These are phyloP conservation scores for Debaryomyces fabryi DNA, from an alignment of 1,139 yeast genomes.

Conservation along the genomic window DNA sequence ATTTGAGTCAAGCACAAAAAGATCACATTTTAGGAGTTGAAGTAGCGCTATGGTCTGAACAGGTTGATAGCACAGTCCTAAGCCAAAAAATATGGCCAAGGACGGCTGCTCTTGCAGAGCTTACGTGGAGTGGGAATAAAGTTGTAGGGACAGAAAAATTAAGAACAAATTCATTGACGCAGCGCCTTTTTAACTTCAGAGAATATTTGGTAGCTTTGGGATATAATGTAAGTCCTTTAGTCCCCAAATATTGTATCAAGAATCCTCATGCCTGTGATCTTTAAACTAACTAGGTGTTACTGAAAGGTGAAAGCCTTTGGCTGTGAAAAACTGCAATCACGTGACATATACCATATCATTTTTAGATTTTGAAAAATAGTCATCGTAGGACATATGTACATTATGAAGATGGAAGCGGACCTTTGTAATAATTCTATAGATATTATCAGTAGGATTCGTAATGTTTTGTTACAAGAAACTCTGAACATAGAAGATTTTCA, in stretches of 20 bases:
- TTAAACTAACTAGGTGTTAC: slow-evolving; percentile 14
- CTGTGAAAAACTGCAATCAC: not conserved
- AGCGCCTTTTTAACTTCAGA: slow-evolving; percentile 45
- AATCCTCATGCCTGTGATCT: slow-evolving; percentile 48
- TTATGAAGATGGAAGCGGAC: not conserved
- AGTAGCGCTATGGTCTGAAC: slow-evolving; percentile 51
- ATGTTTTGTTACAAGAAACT: not conserved
- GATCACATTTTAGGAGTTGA: slow-evolving; percentile 47
- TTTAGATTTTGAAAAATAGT: not conserved
- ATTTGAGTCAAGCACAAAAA: slow-evolving; percentile 36
- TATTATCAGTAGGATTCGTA: not conserved
- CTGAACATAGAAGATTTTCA: not conserved
- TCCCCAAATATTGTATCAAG: slow-evolving; percentile 42
- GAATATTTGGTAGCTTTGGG: slow-evolving; percentile 47
- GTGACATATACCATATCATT: not conserved
- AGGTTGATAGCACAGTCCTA: slow-evolving; percentile 40
- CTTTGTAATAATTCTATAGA: not conserved
- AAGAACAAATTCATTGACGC: slow-evolving; percentile 38
- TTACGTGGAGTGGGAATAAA: slow-evolving; percentile 49
- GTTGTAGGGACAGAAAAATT: slow-evolving; percentile 29
- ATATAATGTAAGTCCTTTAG: slow-evolving; percentile 40
- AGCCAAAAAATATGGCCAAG: slow-evolving; percentile 53
- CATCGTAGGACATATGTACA: not conserved
- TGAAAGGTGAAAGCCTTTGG: not conserved
- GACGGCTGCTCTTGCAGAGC: slow-evolving; percentile 51